Conservation (phyloP, 352 stramenopile species). For the Globisporangium nagaii region DNA sequence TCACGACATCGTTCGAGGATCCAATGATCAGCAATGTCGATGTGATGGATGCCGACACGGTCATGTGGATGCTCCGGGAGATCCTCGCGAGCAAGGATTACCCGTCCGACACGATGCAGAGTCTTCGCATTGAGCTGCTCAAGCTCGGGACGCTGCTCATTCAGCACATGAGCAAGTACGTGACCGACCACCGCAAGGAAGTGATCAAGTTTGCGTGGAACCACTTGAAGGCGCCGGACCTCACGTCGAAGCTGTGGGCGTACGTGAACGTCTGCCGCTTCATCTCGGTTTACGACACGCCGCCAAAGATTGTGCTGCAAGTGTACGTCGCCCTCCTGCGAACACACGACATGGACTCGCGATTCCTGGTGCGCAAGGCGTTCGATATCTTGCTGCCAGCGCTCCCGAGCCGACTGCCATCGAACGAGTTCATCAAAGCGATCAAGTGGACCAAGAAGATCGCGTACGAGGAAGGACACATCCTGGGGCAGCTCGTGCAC, state of each 20-base stretch:
- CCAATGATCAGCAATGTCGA: slow-evolving; percentile 67
- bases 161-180: slow-evolving; percentile 91
- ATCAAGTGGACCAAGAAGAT: slow-evolving; percentile 98
- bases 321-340: slow-evolving; percentile 94
- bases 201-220: slow-evolving; percentile 99
- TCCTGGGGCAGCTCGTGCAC: slow-evolving; percentile 94
- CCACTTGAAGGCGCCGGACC: slow-evolving; percentile 93
- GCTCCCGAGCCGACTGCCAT: slow-evolving; percentile 83
- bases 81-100: slow-evolving; percentile 85
- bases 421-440: slow-evolving; percentile 93
- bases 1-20: slow-evolving; percentile 86
- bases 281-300: slow-evolving; percentile 95
- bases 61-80: slow-evolving; percentile 87
- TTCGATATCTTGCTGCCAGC: slow-evolving; percentile 95
- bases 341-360: slow-evolving; percentile 93
- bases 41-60: slow-evolving; percentile 81
- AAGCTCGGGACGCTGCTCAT: slow-evolving; percentile 95
- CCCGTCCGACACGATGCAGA: slow-evolving; percentile 63
- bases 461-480: slow-evolving; percentile 96
- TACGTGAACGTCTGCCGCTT: slow-evolving; percentile 98
- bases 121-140: slow-evolving; percentile 88
- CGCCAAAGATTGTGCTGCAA: slow-evolving; percentile 96
- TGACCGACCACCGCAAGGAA: slow-evolving; percentile 93
- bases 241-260: slow-evolving; percentile 95
- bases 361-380: slow-evolving; percentile 90